Evolutionary conservation across 768 basidiomycete species (phyloP), one percentile per base, ranked within the genome.

Genomic region (Trametes maxima): DNA sequence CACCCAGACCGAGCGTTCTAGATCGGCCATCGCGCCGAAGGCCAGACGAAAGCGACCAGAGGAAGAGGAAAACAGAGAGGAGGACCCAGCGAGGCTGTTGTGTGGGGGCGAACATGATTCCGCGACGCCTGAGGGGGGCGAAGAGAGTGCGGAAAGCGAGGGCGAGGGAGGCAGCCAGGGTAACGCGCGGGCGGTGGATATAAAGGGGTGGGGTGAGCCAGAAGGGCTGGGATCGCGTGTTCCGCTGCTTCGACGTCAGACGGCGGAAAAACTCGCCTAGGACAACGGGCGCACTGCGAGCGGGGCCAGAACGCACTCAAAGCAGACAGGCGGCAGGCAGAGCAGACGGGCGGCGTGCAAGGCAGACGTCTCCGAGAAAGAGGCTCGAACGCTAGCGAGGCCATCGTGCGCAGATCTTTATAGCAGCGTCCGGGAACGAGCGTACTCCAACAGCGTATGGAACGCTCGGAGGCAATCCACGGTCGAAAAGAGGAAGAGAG

Each of bases 71-170:
- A 25, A 44, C 22, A 1, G 61, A 63, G 40, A 66, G 59, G 13
- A 66, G 37, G 25, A 66, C 28, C 65, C 65, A 66, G 50, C 61
- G 62, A 8, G 65, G 65, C 17, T 59, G 57, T 16, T 55, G 54
- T 25, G 48, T 25, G 21, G 60, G 57, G 14, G 52, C 54, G 35
- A 25, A 28, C 51, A 49, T 55, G 25, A 17, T 58, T 16, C 17
- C 33, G 40, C 45, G 37, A 17, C 44, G 17, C 37, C 60, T 33
- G 5, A 42, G 14, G 13, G 52, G 46, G 4, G 52, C 16, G 2
- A 39, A 46, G 47, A 54, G 46, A 22, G 35, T 28, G 45, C 24
- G 51, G 25, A 49, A 10, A n/a, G 52, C 44, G 16, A 60, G 47
- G 21, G 25, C 39, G 47, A 57, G 1, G 25, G 55, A 21, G 46